Conservation (phyloP, 2,329 filamentous ascomycete genomes). For the Scopulariopsis brevicaulis region DNA sequence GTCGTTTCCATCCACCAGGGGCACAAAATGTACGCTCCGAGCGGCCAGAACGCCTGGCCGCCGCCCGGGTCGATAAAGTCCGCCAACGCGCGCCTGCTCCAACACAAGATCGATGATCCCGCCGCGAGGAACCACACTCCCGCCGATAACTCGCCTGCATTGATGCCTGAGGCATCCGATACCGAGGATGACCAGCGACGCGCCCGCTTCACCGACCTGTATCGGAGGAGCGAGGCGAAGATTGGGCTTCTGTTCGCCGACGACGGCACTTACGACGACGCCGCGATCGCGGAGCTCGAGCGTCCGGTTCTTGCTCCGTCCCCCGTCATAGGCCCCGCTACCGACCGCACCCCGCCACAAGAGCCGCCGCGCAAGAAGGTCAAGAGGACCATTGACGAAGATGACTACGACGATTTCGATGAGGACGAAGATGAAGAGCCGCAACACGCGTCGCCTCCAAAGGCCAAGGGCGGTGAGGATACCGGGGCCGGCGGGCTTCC, state of each 20-base stretch:
- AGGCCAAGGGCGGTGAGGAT: slow-evolving; percentile 28
- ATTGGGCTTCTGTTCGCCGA: slow-evolving; percentile 64
- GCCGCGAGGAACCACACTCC: slow-evolving; percentile 37
- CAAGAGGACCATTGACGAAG: slow-evolving; percentile 69
- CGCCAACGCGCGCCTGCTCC: slow-evolving; percentile 34
- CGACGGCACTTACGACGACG: slow-evolving; percentile 38
- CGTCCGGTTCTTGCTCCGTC: slow-evolving; percentile 22
- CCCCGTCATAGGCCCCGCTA: slow-evolving; percentile 37
- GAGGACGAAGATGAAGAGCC: slow-evolving; percentile 60
- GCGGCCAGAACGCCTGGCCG: slow-evolving; percentile 55
- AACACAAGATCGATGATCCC: slow-evolving; percentile 49
- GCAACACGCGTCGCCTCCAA: slow-evolving; percentile 31
- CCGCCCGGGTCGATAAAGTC: slow-evolving; percentile 39
- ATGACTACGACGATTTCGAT: slow-evolving; percentile 79
- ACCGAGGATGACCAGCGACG: slow-evolving; percentile 60
- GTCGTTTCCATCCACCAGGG: slow-evolving; percentile 36
- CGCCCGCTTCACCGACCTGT: slow-evolving; percentile 66
- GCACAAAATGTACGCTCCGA: slow-evolving; percentile 53
- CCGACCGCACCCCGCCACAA: slow-evolving; percentile 45
- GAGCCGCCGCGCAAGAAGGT: slow-evolving; percentile 62
- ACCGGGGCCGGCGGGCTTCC: slow-evolving; percentile 39
- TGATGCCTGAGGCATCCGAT: slow-evolving; percentile 53
- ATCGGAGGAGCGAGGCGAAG: slow-evolving; percentile 64
- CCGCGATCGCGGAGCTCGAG: slow-evolving; percentile 41
- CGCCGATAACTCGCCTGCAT: slow-evolving; percentile 32